Conservation (phyloP, 805 yeast genomes). For the Schizosaccharomyces octosporus region DNA sequence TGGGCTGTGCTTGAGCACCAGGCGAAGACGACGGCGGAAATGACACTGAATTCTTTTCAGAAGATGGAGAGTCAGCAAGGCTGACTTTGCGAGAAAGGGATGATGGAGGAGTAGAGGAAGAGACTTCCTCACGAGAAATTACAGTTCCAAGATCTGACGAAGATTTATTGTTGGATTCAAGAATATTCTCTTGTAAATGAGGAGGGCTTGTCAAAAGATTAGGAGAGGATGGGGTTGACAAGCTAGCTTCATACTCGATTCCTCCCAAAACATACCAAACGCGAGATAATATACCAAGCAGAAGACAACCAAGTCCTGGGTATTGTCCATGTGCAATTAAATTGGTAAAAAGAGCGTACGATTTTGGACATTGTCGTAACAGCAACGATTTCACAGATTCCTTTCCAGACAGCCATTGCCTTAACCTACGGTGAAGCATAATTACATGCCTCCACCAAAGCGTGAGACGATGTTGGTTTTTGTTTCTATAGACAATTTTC, state of each 20-base stretch:
- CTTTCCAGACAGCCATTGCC: neutral
- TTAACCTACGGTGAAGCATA: neutral
- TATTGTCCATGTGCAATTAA: neutral
- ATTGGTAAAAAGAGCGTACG: neutral
- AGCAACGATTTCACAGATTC: neutral
- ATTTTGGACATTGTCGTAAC: neutral
- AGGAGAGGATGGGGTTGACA: neutral
- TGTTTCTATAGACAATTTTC: neutral
- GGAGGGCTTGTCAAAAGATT: too few relatives aligned
- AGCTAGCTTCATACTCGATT: neutral
- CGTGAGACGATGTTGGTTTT: neutral
- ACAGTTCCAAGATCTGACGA: neutral
- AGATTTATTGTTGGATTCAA: neutral
- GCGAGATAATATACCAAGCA: neutral
- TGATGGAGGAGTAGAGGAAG: neutral
- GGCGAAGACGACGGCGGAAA: too few relatives aligned
- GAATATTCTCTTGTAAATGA: too few relatives aligned
- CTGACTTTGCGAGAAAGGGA: too few relatives aligned
- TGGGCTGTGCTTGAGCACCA: too few relatives aligned
- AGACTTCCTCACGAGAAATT: neutral
- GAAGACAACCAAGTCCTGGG: neutral
- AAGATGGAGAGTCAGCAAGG: too few relatives aligned
- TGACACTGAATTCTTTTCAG: too few relatives aligned
- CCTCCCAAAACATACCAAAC: neutral
- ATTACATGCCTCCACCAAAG: neutral